Evolutionary conservation across 441 rosid genomes (phyloP).

Genomic region (Arabidopsis lyrata): DNA sequence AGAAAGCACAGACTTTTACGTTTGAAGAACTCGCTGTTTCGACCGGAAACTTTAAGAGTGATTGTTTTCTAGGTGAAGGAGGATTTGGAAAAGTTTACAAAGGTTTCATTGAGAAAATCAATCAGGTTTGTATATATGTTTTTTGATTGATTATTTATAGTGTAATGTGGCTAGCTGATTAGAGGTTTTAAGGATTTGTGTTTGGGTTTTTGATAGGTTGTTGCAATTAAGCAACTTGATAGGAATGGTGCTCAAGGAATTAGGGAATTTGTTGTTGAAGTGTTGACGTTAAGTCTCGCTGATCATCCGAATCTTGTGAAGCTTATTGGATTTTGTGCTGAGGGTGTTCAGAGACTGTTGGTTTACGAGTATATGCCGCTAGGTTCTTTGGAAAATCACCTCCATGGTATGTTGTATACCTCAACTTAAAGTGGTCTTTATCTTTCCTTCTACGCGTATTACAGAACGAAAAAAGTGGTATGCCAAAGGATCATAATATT

Average conservation of each 20-base stretch:
- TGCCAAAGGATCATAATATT: not conserved
- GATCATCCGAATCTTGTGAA: slow-evolving; percentile 71
- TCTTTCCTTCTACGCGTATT: no score
- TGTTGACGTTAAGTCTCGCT: slow-evolving; percentile 59
- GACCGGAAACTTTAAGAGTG: slow-evolving; percentile 54
- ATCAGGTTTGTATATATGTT: slow-evolving; percentile 51
- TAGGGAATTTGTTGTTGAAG: slow-evolving; percentile 71
- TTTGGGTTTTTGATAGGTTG: slow-evolving; percentile 50
- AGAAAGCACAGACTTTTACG: slow-evolving; percentile 55
- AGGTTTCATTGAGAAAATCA: slow-evolving; percentile 56
- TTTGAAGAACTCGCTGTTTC: slow-evolving; percentile 60
- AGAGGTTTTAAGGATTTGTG: slow-evolving; percentile 1
- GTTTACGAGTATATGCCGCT: slow-evolving; percentile 74
- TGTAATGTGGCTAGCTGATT: not conserved
- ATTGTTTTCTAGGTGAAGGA: slow-evolving; percentile 83
- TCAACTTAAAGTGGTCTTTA: not conserved
- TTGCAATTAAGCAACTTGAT: slow-evolving; percentile 83
- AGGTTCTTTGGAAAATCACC: slow-evolving; percentile 66
- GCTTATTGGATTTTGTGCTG: slow-evolving; percentile 69
- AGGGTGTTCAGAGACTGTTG: slow-evolving; percentile 65
- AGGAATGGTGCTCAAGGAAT: slow-evolving; percentile 63
- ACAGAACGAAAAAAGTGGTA: no score
- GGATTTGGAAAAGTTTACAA: slow-evolving; percentile 85
- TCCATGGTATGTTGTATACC: slow-evolving; percentile 52
- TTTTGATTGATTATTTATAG: not conserved